Conservation (phyloP, 495 filamentous ascomycete genomes). For the Daldinia childiae region DNA sequence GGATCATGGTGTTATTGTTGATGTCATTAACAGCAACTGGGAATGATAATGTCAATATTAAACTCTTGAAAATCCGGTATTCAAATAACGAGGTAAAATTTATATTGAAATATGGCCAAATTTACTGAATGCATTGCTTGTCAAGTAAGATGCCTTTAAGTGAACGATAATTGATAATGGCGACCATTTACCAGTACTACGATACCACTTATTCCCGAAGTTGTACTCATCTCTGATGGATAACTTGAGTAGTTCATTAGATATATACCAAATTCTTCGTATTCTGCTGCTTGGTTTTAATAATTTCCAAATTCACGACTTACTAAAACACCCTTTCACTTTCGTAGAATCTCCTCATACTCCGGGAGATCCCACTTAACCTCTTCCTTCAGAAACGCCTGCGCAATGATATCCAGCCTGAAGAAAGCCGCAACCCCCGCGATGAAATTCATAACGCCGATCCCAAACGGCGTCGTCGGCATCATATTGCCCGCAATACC, state of each 20-base stretch:
- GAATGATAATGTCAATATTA: conserved; percentile 2
- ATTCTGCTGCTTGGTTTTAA: neutral
- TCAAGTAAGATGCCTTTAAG: too few species aligned
- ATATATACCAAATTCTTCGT: neutral
- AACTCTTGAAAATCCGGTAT: too few species aligned
- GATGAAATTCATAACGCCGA: conserved; percentile 46
- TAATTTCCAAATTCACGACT: neutral
- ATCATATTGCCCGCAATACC: conserved; percentile 21
- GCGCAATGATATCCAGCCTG: conserved; percentile 48
- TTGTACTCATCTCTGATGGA: too few species aligned
- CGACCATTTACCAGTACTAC: too few species aligned
- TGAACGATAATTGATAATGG: too few species aligned
- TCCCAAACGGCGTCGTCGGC: conserved; percentile 44
- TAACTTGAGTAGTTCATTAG: too few species aligned
- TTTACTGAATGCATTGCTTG: neutral
- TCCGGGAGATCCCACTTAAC: conserved; percentile 56
- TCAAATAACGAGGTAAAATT: too few species aligned
- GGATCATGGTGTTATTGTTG: conserved; percentile 78
- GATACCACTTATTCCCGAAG: too few species aligned
- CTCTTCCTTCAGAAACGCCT: conserved; percentile 42
- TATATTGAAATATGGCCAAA: too few species aligned
- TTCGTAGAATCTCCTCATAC: conserved; percentile 48
- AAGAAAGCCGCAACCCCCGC: conserved; percentile 47
- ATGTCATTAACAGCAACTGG: conserved; percentile 66
- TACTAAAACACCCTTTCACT: neutral